A percentile compares a stretch with the other conserved stretches of the same genome.
These are phyloP conservation scores for Ascomycota sp. DNA, from an alignment of 2,329 filamentous ascomycete genomes.

Conservation along the genomic window DNA sequence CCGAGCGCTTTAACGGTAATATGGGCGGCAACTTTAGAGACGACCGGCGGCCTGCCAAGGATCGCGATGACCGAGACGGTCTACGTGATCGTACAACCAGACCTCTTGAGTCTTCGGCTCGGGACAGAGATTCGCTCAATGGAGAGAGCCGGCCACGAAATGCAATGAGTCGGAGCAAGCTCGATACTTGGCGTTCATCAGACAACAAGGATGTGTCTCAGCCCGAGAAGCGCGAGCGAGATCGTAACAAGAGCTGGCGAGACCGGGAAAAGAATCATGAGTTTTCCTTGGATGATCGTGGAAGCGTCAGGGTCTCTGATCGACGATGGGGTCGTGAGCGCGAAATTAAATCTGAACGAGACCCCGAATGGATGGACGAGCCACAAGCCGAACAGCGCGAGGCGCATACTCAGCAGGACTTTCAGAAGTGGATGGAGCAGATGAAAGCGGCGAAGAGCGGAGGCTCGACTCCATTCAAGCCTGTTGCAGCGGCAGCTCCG, in stretches of 20 bases:
- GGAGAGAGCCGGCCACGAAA: constrained; percentile 41
- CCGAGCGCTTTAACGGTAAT: constrained; percentile 47
- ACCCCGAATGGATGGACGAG: constrained; percentile 81
- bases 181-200: constrained; percentile 59
- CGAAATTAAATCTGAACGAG: constrained; percentile 46
- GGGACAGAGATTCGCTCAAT: constrained; percentile 28
- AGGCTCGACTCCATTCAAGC: constrained; percentile 13
- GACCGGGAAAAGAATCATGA: constrained; percentile 24
- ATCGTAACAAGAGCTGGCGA: constrained; percentile 40
- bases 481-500: constrained; percentile 11
- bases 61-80: constrained; percentile 36
- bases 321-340: constrained; percentile 36
- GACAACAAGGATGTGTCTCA: constrained; percentile 13
- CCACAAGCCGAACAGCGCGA: constrained; percentile 47
- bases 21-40: constrained; percentile 31
- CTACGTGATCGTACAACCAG: constrained; percentile 24
- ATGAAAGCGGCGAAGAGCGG: constrained; percentile 51
- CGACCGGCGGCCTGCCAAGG: constrained; percentile 24
- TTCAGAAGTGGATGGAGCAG: constrained; percentile 81
- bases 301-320: constrained; percentile 23
- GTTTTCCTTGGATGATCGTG: constrained; percentile 33
- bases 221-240: constrained; percentile 27
- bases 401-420: constrained; percentile 70
- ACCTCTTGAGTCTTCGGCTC: constrained; percentile 26
- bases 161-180: constrained; percentile 40